Evolutionary conservation across 2,329 filamentous ascomycete genomes (phyloP).

Genomic region (Pseudogymnoascus sp.): DNA sequence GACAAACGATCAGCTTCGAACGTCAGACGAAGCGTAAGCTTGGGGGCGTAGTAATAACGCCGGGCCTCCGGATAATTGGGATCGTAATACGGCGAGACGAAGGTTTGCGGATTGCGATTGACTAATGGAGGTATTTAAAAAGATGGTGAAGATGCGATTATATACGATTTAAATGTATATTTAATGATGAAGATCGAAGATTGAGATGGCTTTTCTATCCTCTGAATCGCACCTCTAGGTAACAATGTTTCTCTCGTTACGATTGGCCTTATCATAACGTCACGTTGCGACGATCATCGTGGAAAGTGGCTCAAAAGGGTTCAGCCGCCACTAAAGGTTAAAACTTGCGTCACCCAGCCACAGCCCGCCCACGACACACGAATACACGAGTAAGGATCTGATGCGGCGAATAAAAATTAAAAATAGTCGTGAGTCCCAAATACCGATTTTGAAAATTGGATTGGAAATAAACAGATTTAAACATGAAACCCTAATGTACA

Average conservation of each 20-base stretch:
- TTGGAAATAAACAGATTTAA: background rate
- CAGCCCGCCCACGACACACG: background rate
- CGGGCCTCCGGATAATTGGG: conserved; percentile 1
- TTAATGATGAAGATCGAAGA: background rate
- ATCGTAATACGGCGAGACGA: background rate
- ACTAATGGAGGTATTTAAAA: background rate
- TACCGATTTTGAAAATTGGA: background rate
- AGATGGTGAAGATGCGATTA: background rate
- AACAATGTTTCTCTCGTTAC: background rate
- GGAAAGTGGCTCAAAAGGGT: conserved; percentile 11
- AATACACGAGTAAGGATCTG: background rate
- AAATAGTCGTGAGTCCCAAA: background rate
- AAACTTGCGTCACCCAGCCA: conserved; percentile 5
- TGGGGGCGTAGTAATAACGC: background rate
- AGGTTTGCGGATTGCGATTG: background rate
- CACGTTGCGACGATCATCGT: conserved; percentile 1
- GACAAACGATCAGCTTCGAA: background rate
- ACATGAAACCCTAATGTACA: background rate
- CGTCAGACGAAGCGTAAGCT: conserved; percentile 8
- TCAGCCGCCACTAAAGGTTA: conserved; percentile 4
- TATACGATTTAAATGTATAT: background rate
- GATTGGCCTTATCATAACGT: conserved; percentile 11
- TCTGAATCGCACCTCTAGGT: conserved; percentile 5
- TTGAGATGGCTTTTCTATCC: background rate
- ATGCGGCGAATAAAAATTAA: conserved; percentile 7